phyloP scores from a whole-genome alignment of 441 rosid genomes.

The Euphorbia celastroides region DNA sequence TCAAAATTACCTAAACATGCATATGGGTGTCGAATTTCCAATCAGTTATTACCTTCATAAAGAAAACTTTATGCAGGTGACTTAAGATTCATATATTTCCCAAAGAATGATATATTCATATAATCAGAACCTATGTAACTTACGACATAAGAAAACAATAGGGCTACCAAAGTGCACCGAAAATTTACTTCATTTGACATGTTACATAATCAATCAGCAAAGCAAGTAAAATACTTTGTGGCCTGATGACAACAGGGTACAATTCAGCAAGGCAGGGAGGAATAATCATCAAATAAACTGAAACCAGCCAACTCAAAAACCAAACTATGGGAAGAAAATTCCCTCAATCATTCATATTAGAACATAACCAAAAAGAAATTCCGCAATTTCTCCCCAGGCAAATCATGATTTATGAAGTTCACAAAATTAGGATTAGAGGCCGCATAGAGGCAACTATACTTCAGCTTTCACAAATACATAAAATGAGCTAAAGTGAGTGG shows the following conservation, averaged over 20 bases:
- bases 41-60: too few species aligned
- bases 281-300: neutral
- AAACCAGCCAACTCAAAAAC: neutral
- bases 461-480: neutral
- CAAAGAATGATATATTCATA: neutral
- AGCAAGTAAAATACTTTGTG: neutral
- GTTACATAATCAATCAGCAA: neutral
- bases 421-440: neutral
- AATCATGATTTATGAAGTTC: neutral
- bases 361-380: neutral
- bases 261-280: neutral
- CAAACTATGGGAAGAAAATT: neutral
- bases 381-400: neutral
- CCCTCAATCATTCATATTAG: neutral
- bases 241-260: constrained; percentile 8
- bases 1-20: too few species aligned
- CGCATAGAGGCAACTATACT: neutral
- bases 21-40: too few species aligned
- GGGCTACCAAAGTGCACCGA: neutral
- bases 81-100: neutral
- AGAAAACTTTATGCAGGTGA: neutral
- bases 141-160: neutral
- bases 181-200: neutral
- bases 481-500: neutral
- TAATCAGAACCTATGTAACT: neutral